These are phyloP conservation scores for Cladorrhinum samala DNA, from an alignment of 495 filamentous ascomycete genomes.

Conservation along the genomic window DNA sequence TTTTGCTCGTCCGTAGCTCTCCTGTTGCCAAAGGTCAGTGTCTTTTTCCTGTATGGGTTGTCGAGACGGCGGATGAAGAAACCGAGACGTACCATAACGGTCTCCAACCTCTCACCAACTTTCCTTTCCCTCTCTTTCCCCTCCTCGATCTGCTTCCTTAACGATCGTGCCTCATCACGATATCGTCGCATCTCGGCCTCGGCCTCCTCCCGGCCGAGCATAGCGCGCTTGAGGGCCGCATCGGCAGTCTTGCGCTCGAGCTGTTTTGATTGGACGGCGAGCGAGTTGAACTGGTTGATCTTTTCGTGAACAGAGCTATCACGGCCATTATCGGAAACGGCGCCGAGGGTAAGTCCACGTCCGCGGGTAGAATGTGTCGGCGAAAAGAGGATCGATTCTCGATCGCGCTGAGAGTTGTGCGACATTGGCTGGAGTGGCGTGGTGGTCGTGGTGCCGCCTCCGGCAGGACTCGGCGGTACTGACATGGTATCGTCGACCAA, in stretches of 20 bases:
- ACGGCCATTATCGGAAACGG: slow-evolving; percentile 39
- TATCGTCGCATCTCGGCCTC: slow-evolving; percentile 60
- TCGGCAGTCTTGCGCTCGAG: slow-evolving; percentile 56
- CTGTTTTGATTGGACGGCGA: slow-evolving; percentile 57
- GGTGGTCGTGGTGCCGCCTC: slow-evolving; percentile 35
- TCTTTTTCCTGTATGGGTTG: neutral
- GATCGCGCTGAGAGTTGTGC: slow-evolving; percentile 64
- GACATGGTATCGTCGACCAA: slow-evolving; percentile 11
- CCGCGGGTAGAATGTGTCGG: slow-evolving; percentile 6
- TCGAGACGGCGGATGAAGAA: neutral
- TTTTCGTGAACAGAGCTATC: slow-evolving; percentile 75
- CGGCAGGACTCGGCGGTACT: slow-evolving; percentile 23
- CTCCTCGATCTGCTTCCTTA: slow-evolving; percentile 59
- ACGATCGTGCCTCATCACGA: slow-evolving; percentile 48
- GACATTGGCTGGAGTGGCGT: slow-evolving; percentile 63
- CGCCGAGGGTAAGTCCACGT: slow-evolving; percentile 11
- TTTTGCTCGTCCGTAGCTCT: slow-evolving; percentile 68
- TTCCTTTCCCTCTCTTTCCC: slow-evolving; percentile 66
- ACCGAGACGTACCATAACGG: slow-evolving; percentile 53
- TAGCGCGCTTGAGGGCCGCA: slow-evolving; percentile 71
- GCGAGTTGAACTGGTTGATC: slow-evolving; percentile 74
- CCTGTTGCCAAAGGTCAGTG: slow-evolving; percentile 37
- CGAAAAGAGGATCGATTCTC: slow-evolving; percentile 26
- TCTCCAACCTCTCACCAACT: slow-evolving; percentile 72
- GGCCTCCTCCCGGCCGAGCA: slow-evolving; percentile 79